Evolutionary conservation across 2,329 filamentous ascomycete genomes (phyloP), one percentile per base, ranked within the genome.

Genomic region (Fusarium caatingaense): DNA sequence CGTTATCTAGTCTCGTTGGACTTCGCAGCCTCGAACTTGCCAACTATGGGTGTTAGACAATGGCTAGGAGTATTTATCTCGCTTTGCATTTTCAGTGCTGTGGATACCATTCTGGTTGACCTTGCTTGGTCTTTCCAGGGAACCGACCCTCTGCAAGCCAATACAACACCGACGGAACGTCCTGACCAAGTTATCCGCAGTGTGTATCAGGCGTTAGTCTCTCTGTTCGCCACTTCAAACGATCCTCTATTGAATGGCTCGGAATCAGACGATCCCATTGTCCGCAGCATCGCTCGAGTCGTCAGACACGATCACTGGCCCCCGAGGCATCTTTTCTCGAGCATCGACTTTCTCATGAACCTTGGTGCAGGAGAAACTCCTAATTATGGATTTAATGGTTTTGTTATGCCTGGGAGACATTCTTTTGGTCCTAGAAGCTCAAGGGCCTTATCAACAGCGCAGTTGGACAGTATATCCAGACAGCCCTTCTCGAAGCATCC

Each of bases 51-150:
- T 25, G 78, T 81, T 11, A 82, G 81, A 67, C 80, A 80, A 57
- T 87, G 85, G 83, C 74, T 88, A 18, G 84, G 87, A 4, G 75
- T 83, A 6, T 87, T 88, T 63, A 79, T 86, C 51, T 84, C 87
- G 15, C 76, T 89, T 20, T 88, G 87, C 74, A 84, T 89, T n/a
- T 88, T 89, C 71, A 88, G 86, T 72, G 80, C 86, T 28, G 81
- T 85, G 21, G 83, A 84, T 50, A 86, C 86, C 2, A 80, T 89
- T 3, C 77, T 88, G 8, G 78, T 84, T 18, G 85, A 87, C 58
- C 78, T 85, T 49, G 62, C 74, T 25, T 66, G 65, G 20, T 70
- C 68, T 37, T 56, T 69, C 34, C 54, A 72, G 40, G 57, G 58
- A 21, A 49, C 60, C 56, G 44, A 64, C 49, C 58, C 66, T 30